These are phyloP conservation scores for Pulveroboletus frians DNA, from an alignment of 768 basidiomycete genomes.

Conservation along the genomic window DNA sequence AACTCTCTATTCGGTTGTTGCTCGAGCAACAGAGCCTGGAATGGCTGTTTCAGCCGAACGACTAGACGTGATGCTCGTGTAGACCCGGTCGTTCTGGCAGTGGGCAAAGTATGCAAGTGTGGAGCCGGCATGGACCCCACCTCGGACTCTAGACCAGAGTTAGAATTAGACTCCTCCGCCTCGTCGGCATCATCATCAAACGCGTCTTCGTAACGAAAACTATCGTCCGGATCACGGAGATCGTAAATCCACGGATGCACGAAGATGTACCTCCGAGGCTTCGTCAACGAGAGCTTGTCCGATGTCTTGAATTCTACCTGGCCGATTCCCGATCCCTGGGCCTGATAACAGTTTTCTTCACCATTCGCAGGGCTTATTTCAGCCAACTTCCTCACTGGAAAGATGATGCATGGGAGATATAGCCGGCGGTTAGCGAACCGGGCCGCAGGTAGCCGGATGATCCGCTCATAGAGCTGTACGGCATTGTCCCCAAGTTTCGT, in stretches of 20 bases:
- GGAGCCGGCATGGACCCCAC: no score
- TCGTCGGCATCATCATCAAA: no score
- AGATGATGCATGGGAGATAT: constrained; percentile 9
- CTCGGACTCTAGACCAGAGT: no score
- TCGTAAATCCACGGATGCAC: constrained; percentile 13
- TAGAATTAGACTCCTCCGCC: no score
- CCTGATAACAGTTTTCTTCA: not conserved
- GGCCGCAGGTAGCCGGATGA: not conserved
- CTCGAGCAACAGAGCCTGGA: constrained; percentile 2
- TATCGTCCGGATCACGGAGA: not conserved
- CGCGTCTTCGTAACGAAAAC: not conserved
- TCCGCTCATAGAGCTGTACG: not conserved
- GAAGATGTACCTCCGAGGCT: not conserved
- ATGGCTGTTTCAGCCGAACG: not conserved
- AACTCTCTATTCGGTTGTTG: not conserved
- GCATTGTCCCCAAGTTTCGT: not conserved
- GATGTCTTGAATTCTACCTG: constrained; percentile 2
- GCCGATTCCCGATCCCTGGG: constrained; percentile 3
- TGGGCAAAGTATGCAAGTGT: not conserved
- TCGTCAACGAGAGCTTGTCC: not conserved
- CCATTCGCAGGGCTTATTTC: not conserved
- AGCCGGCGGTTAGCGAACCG: constrained; percentile 4
- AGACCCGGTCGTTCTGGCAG: not conserved
- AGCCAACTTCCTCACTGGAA: not conserved
- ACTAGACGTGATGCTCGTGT: not conserved